phyloP scores from a whole-genome alignment of 768 basidiomycete genomes.

The Myochromella boudieri region DNA sequence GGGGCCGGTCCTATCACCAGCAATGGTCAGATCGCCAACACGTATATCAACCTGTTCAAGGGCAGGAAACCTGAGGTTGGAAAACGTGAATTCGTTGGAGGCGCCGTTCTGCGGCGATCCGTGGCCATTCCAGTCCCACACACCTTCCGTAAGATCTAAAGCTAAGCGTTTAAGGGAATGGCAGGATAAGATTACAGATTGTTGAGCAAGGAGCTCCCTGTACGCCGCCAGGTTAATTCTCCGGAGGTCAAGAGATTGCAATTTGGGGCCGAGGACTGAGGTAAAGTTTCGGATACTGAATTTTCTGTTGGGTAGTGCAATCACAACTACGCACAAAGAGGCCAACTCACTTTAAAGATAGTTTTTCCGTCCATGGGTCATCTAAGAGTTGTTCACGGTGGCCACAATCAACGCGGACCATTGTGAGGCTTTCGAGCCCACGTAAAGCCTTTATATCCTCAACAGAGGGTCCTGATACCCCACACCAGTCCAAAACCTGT shows the following conservation, averaged over 20 bases:
- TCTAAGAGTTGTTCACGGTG: no score
- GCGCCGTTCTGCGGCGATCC: conserved; percentile 19
- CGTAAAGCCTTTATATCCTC: conserved; percentile 4
- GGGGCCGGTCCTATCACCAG: conserved; percentile 7
- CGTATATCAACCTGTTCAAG: conserved; percentile 17
- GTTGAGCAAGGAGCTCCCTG: conserved; percentile 2
- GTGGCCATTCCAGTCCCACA: conserved; percentile 19
- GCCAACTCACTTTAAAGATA: no score
- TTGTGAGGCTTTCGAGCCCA: conserved; percentile 3
- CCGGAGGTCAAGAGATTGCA: conserved; percentile 14
- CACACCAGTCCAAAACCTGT: conserved; percentile 14
- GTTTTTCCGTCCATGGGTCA: no score
- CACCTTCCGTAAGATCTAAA: conserved; percentile 20
- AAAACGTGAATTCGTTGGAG: conserved; percentile 9
- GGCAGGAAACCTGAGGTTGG: conserved; percentile 17
- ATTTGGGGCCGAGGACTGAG: conserved; percentile 7
- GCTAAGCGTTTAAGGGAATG: conserved; percentile 11
- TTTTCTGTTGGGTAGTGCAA: no score
- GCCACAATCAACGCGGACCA: conserved; percentile 16
- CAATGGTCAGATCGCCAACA: conserved; percentile 17
- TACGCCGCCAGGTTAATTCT: conserved; percentile 7
- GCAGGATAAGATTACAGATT: conserved; percentile 7
- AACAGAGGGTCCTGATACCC: conserved; percentile 7
- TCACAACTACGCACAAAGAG: no score
- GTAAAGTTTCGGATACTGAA: conserved; percentile 14